Evolutionary conservation across 768 basidiomycete species (phyloP), one percentile per base, ranked within the genome.

Genomic region (Calvatia gigantea): DNA sequence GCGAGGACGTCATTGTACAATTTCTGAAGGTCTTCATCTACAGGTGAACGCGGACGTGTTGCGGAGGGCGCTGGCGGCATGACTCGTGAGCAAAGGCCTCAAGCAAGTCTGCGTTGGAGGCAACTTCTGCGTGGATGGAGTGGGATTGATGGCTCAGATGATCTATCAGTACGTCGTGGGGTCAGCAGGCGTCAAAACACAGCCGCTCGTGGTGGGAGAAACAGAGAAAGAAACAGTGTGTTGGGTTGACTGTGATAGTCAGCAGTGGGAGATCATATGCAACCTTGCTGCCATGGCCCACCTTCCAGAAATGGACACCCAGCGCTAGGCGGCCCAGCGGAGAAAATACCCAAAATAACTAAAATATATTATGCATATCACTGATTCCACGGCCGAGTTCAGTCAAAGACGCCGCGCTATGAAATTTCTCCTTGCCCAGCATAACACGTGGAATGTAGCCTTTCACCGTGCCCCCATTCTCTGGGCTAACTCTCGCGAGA

Each of bases 1-100:
- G 81, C 81, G 74, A 85, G 85, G 19, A 90, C 87, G 67, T 88
- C 85, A 59, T 89, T 81, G 68, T 89, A 91, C 41, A 91, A 78
- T 54, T 79, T 76, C 61, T 88, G 85, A 4, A 90, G 77, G 64
- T 89, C 87, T 62, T 84, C 83, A 58, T 89, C 88, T 35, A 80
- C 80, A 3, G 85, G 81, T 46, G 75, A 71, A 35, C 54, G 46
- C 19, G 54, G 33, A 21, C 54, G 38, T 32, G 47, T 49, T 41
- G 35, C 54, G 46, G 46, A 15, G n/a, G 54, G 46, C 9, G 46
- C 46, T 56, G 29, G 46, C 14, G 54, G 54, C 54, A 56, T 56
- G 54, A 41, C 33, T 49, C n/a, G 37, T 12, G 45, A 28, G 54
- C 31, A 35, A 37, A 44, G 21, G 23, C 7, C 54, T 27, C 27